Percentiles rank a stretch among this genome's conserved stretches.
Conservation (phyloP, 805 yeast species). For the Ogataea nonfermentans region DNA sequence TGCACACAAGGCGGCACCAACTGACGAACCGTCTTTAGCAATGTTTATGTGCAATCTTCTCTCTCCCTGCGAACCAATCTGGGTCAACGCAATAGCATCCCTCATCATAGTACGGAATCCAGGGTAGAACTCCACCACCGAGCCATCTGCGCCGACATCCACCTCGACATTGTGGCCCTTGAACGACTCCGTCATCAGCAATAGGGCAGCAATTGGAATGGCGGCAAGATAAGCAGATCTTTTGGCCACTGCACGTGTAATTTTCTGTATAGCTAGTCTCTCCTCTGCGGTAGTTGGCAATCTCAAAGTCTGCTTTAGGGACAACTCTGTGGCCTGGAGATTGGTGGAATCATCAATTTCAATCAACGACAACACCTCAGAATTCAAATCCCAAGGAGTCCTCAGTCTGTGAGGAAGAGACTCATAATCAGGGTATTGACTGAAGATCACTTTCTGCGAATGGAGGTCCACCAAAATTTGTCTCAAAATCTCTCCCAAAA, state of each 20-base stretch:
- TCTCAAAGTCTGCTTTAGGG: slow-evolving; percentile 63
- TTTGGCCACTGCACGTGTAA: slow-evolving; percentile 76
- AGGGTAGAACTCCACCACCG: slow-evolving; percentile 91
- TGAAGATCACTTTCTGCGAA: slow-evolving; percentile 54
- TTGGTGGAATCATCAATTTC: slow-evolving; percentile 81
- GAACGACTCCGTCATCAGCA: slow-evolving; percentile 65
- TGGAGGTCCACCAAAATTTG: slow-evolving; percentile 69
- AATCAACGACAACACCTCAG: slow-evolving; percentile 82
- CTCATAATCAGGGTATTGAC: slow-evolving; percentile 45
- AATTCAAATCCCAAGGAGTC: slow-evolving; percentile 74
- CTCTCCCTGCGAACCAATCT: slow-evolving; percentile 71
- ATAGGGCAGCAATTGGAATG: slow-evolving; percentile 83
- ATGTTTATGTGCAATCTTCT: slow-evolving; percentile 73
- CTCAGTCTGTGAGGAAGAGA: slow-evolving; percentile 60
- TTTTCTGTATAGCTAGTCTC: slow-evolving; percentile 65
- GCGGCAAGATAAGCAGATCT: slow-evolving; percentile 92
- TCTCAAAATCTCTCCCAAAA: slow-evolving; percentile 85
- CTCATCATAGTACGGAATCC: slow-evolving; percentile 78
- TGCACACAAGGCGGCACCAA: slow-evolving; percentile 96
- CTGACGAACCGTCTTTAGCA: slow-evolving; percentile 95
- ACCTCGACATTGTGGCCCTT: slow-evolving; percentile 65
- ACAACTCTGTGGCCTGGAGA: slow-evolving; percentile 66
- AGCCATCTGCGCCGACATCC: slow-evolving; percentile 95
- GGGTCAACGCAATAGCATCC: slow-evolving; percentile 69
- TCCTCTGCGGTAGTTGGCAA: slow-evolving; percentile 70